These are phyloP conservation scores for Sparassis latifolia DNA, from an alignment of 1,284 basidiomycete genomes.

Conservation along the genomic window DNA sequence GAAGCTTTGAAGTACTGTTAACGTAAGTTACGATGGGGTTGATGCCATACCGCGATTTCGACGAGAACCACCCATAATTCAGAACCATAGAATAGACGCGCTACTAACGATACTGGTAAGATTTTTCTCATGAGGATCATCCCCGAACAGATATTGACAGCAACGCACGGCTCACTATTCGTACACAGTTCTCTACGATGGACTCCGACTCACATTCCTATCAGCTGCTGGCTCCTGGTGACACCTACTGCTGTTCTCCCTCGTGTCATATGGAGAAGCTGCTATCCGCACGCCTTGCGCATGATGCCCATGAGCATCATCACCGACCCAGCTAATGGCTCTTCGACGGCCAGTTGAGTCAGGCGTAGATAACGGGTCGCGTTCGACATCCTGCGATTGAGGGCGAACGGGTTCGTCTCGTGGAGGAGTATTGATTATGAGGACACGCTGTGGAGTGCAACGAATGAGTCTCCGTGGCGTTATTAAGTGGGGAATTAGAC, in stretches of 20 bases:
- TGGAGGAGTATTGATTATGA: slow-evolving; percentile 61
- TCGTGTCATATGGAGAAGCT: slow-evolving; percentile 9
- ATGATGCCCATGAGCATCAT: slow-evolving; percentile 22
- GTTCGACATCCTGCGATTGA: slow-evolving; percentile 11
- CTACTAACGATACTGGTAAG: too few species aligned
- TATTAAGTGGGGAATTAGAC: slow-evolving; percentile 1
- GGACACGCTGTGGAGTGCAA: slow-evolving; percentile 36
- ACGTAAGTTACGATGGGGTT: too few species aligned
- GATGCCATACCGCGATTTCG: too few species aligned
- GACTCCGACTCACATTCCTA: slow-evolving; percentile 6
- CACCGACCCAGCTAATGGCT: slow-evolving; percentile 40
- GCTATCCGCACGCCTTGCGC: slow-evolving; percentile 6
- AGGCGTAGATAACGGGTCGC: slow-evolving; percentile 19
- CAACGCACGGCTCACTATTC: too few species aligned
- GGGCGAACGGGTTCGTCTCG: slow-evolving; percentile 31
- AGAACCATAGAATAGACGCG: too few species aligned
- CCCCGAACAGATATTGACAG: too few species aligned
- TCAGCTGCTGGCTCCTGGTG: not conserved
- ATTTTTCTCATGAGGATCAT: too few species aligned
- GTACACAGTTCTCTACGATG: not conserved
- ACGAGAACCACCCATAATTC: too few species aligned
- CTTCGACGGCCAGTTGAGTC: slow-evolving; percentile 31
- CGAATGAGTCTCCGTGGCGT: not conserved
- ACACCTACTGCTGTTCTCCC: slow-evolving; percentile 13
- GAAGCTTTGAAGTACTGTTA: too few species aligned